These are phyloP conservation scores for Chiua sp. DNA, from an alignment of 1,284 basidiomycete genomes.

Conservation along the genomic window DNA sequence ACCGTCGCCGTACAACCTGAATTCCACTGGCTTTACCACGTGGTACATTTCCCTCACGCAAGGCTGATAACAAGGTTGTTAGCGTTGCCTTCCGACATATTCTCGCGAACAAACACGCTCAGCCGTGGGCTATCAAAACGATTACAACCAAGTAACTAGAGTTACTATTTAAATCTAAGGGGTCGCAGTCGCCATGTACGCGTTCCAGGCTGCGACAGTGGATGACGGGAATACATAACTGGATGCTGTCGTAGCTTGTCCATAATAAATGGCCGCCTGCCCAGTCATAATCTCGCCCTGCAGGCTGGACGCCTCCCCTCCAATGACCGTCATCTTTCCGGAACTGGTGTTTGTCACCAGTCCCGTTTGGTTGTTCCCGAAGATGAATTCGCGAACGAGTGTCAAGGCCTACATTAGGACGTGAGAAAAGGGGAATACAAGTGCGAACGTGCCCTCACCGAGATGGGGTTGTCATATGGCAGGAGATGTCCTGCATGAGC, in stretches of 20 bases:
- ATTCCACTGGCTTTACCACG: too few species aligned
- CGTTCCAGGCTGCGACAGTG: constrained; percentile 61
- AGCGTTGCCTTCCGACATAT: too few species aligned
- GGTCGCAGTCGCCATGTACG: too few species aligned
- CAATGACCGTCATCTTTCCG: constrained; percentile 45
- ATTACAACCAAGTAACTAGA: too few species aligned
- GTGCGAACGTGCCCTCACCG: constrained; percentile 45
- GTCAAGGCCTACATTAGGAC: constrained; percentile 48
- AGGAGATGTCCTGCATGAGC: constrained; percentile 64
- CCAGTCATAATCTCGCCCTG: constrained; percentile 55
- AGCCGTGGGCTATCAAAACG: too few species aligned
- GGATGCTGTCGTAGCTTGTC: constrained; percentile 49
- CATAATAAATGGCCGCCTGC: constrained; percentile 57
- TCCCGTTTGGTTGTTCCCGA: constrained; percentile 59
- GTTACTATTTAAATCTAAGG: too few species aligned
- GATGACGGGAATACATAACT: constrained; percentile 57
- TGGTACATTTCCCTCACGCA: too few species aligned
- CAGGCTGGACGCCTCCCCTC: constrained; percentile 54
- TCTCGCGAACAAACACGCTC: too few species aligned
- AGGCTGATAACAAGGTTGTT: too few species aligned
- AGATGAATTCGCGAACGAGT: constrained; percentile 61
- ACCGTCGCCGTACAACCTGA: too few species aligned
- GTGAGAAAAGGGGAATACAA: not conserved
- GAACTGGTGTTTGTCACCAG: constrained; percentile 44
- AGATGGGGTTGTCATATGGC: constrained; percentile 51